Conservation (phyloP, 1,284 basidiomycete species). For the Thelephora terrestris region DNA sequence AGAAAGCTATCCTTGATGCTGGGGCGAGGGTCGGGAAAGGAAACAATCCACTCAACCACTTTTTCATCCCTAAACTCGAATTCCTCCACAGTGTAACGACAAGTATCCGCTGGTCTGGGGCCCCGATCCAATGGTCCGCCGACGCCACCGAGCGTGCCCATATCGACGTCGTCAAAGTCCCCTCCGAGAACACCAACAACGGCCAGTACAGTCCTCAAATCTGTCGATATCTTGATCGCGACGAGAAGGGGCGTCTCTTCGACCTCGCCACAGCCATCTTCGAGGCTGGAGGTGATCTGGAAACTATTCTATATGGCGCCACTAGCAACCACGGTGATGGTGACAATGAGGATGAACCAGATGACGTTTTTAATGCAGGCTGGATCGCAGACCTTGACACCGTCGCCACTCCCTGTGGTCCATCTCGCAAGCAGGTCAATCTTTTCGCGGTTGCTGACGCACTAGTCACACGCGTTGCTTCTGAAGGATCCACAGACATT, state of each 20-base stretch:
- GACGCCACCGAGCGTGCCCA: slow-evolving; percentile 4
- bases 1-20: not conserved
- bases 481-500: too few species aligned
- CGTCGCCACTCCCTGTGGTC: too few species aligned
- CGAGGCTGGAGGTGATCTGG: slow-evolving; percentile 1
- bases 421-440: too few species aligned
- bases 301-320: too few species aligned
- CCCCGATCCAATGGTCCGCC: slow-evolving; percentile 5
- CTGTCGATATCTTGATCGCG: slow-evolving; percentile 17
- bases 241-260: slow-evolving; percentile 19
- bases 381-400: too few species aligned
- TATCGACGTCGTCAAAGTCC: slow-evolving; percentile 8
- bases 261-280: slow-evolving; percentile 17
- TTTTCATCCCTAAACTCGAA: slow-evolving; percentile 3
- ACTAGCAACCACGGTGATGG: too few species aligned
- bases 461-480: too few species aligned
- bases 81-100: not conserved
- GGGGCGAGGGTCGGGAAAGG: not conserved
- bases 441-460: too few species aligned
- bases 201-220: slow-evolving; percentile 21
- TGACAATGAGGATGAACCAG: too few species aligned
- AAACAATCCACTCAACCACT: not conserved
- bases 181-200: slow-evolving; percentile 16
- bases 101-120: not conserved
- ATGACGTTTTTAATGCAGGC: too few species aligned